Percentiles rank a stretch among this genome's conserved stretches.
phyloP scores from a whole-genome alignment of 2,329 filamentous ascomycete species.

The Claviceps cyperi region DNA sequence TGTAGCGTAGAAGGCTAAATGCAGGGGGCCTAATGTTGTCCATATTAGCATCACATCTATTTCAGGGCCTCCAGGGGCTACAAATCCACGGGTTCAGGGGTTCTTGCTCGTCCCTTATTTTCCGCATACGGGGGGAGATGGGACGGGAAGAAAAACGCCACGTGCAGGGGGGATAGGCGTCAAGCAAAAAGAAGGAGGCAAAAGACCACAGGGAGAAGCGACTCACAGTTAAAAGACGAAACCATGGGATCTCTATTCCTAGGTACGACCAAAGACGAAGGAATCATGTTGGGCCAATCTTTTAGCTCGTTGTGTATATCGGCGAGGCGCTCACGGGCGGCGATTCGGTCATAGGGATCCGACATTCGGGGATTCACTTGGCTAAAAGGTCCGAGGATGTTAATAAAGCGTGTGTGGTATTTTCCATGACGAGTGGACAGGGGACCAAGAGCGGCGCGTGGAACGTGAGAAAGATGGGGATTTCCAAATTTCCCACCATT shows the following conservation, averaged over 20 bases:
- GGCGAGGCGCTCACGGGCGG: conserved; percentile 11
- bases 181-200: background rate
- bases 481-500: background rate
- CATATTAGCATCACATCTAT: too few species aligned
- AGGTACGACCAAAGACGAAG: conserved; percentile 19
- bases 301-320: conserved; percentile 16
- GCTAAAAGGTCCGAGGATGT: conserved; percentile 7
- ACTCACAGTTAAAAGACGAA: conserved; percentile 14
- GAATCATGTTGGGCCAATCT: conserved; percentile 23
- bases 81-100: too few species aligned
- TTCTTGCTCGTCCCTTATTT: too few species aligned
- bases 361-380: conserved; percentile 12
- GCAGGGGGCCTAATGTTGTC: conserved; percentile 18
- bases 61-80: too few species aligned
- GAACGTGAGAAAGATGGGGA: too few species aligned
- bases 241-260: conserved; percentile 4
- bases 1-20: conserved; percentile 27
- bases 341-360: conserved; percentile 8
- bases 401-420: background rate
- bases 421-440: background rate
- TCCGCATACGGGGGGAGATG: too few species aligned
- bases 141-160: too few species aligned
- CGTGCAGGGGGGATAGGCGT: too few species aligned
- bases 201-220: background rate
- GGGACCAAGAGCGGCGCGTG: too few species aligned